A percentile compares a stretch with the other conserved stretches of the same genome.
These are phyloP conservation scores for Alternaria triticina DNA, from an alignment of 2,329 filamentous ascomycete species.

Conservation along the genomic window DNA sequence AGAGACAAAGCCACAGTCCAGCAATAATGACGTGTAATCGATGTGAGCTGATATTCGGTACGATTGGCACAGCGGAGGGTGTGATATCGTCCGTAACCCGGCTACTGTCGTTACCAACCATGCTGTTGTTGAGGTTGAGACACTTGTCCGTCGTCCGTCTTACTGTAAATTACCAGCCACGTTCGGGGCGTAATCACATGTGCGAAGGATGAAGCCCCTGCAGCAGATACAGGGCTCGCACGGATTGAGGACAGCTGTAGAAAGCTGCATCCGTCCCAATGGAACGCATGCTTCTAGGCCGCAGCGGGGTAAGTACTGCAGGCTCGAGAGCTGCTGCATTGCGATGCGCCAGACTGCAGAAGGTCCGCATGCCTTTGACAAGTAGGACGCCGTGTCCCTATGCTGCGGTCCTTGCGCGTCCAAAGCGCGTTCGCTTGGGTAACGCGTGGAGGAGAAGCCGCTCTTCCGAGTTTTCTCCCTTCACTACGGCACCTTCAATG, in stretches of 20 bases:
- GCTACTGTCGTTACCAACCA: not conserved
- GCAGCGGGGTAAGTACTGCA: not conserved
- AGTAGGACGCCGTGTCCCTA: not conserved
- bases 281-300: not conserved
- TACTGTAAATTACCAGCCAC: not conserved
- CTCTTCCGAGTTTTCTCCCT: not conserved
- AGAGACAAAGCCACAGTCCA: slow-evolving; percentile 43
- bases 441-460: not conserved
- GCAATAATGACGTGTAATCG: slow-evolving; percentile 37
- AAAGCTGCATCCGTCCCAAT: not conserved
- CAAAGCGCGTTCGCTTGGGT: not conserved
- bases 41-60: slow-evolving; percentile 27
- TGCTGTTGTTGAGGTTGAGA: not conserved
- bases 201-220: not conserved
- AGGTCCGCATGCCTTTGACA: not conserved
- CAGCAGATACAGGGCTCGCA: not conserved
- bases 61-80: not conserved
- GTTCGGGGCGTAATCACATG: not conserved
- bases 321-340: not conserved
- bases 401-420: not conserved
- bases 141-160: not conserved
- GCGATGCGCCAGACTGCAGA: not conserved
- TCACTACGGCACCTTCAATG: not conserved
- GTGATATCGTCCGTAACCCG: not conserved
- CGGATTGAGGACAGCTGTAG: not conserved